Evolutionary conservation across 148 eudicot genomes (phyloP), one percentile per base, ranked within the genome.

Genomic region (Camellia japonica): DNA sequence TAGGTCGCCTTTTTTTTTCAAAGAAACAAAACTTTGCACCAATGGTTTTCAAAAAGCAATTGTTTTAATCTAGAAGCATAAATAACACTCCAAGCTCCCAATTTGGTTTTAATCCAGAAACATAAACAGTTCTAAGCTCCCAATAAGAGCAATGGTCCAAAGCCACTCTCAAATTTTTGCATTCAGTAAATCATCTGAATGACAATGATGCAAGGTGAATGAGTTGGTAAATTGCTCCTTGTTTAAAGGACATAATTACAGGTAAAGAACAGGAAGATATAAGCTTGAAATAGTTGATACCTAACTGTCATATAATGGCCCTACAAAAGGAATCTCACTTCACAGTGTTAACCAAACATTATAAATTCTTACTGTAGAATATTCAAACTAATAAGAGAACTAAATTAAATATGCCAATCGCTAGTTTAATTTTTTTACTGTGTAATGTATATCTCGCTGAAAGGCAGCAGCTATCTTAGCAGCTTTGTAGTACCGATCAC

Each of bases 401-500:
- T 66, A 67, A 42, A 6, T 68, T 54, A 68, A 11, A 46, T 44
- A 76, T 44, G 14, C 8, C 46, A 49, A 65, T 51, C 23, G 59
- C 49, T 18, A 43, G 68, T n/a, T 75, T 62, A 20, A 66, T 63
- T 64, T 82, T 68, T 87, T 82, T 86, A 96, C 99, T 20, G 98
- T 94, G 87, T 97, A 97, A 87, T 97, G 99, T 82, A 94, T 92
- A 74, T 94, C 97, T 23, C 93, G 91, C 85, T 97, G 95, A 78
- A 94, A 96, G 76, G 99, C 98, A 69, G 94, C 79, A 60, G 99
- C 99, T 73, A 96, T 88, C 87, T 94, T 96, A 78, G 99, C 95
- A 84, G 99, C 99, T 90, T 96, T 96, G 80, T 96, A 96, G 91
- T 94, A 96, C 61, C 90, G 93, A 73, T 94, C 98, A 90, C 98